phyloP scores from a whole-genome alignment of 352 stramenopile genomes.

The Globisporangium cylindrosporum region DNA sequence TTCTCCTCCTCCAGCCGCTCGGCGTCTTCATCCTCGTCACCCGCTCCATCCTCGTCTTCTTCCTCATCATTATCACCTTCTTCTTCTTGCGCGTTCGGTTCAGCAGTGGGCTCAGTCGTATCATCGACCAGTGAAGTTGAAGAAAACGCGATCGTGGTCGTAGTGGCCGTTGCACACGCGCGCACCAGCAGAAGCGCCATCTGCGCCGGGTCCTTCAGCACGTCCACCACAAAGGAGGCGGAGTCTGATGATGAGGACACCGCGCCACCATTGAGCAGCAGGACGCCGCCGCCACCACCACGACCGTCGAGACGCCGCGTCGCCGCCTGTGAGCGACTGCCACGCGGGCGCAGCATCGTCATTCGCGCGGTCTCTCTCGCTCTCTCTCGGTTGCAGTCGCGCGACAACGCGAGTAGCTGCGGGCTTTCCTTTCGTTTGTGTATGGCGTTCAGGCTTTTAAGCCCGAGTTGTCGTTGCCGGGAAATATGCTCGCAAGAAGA shows the following conservation, averaged over 20 bases:
- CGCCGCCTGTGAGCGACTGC: conserved; percentile 2
- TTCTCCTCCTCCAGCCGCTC: conserved; percentile 24
- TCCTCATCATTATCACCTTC: conserved; percentile 20
- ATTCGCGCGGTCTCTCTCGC: not conserved
- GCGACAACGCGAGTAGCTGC: not conserved
- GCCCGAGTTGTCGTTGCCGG: not conserved
- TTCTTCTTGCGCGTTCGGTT: not conserved
- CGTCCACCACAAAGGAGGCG: conserved; percentile 9
- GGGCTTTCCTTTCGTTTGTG: not conserved
- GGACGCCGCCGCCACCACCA: not conserved
- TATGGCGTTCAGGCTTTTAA: not conserved
- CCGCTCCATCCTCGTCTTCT: not conserved
- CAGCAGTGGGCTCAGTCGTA: conserved; percentile 7
- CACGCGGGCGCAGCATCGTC: not conserved
- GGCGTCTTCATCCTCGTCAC: conserved; percentile 19
- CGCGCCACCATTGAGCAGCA: not conserved
- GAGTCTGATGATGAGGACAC: not conserved
- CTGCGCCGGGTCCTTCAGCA: conserved; percentile 39
- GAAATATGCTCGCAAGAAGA: not conserved
- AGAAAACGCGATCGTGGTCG: conserved; percentile 14
- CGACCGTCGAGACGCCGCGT: not conserved
- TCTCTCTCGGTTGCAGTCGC: not conserved
- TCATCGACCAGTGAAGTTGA: not conserved
- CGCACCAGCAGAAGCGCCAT: conserved; percentile 46
- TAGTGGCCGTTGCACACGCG: conserved; percentile 20